Conservation (phyloP, 2,329 filamentous ascomycete species). For the Sclerotinia borealis region DNA sequence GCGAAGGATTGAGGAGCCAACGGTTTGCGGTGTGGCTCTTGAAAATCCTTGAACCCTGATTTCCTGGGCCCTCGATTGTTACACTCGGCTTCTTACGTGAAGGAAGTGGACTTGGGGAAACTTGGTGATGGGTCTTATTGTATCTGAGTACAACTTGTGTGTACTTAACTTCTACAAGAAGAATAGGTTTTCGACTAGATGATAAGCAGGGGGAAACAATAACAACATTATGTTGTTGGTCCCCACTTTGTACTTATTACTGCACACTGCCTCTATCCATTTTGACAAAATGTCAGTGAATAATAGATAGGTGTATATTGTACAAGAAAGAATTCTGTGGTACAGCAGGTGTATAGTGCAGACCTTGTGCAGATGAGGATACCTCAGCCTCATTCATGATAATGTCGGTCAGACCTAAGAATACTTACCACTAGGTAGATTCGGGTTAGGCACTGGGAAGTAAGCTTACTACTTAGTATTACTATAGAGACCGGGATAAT, state of each 20-base stretch:
- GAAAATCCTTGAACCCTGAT: not conserved
- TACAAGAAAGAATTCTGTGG: not conserved
- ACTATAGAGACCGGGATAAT: not conserved
- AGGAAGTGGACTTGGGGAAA: not conserved
- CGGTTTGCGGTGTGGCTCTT: not conserved
- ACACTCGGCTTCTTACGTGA: not conserved
- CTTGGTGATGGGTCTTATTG: not conserved
- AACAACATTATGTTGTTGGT: not conserved
- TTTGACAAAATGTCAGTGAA: not conserved
- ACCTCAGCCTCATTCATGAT: slow-evolving; percentile 1
- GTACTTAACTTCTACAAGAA: not conserved
- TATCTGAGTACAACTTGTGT: not conserved
- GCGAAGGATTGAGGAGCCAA: not conserved
- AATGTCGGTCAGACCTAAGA: not conserved
- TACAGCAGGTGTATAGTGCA: not conserved
- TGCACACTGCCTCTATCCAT: not conserved
- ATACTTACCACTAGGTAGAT: not conserved
- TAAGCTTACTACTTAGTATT: not conserved
- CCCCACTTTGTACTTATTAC: not conserved
- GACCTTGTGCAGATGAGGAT: not conserved
- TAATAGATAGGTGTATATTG: not conserved
- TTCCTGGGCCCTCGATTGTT: not conserved
- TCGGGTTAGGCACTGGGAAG: not conserved
- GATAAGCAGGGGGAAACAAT: not conserved
- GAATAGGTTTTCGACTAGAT: not conserved